These are phyloP conservation scores for Microcyclosporella mali DNA, from an alignment of 2,329 filamentous ascomycete genomes.

Conservation along the genomic window DNA sequence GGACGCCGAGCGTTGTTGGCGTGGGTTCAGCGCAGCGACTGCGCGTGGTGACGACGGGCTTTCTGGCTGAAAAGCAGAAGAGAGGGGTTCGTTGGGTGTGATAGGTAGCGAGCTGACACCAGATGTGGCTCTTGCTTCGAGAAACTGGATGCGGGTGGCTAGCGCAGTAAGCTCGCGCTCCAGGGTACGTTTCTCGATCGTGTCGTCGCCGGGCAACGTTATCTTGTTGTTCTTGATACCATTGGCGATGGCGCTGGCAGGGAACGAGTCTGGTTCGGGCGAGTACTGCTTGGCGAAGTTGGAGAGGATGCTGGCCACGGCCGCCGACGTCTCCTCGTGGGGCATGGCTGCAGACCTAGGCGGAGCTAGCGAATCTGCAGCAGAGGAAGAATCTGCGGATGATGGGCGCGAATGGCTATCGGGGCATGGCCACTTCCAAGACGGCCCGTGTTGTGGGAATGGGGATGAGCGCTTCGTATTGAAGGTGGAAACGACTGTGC, in stretches of 20 bases:
- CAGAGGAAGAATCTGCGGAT: slow-evolving; percentile 14
- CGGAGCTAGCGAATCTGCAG: slow-evolving; percentile 10
- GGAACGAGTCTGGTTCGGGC: slow-evolving; percentile 41
- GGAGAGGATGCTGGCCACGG: slow-evolving; percentile 37
- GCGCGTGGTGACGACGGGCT: slow-evolving; percentile 34
- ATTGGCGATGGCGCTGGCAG: slow-evolving; percentile 44
- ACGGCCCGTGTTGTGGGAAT: slow-evolving; percentile 8
- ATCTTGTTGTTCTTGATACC: slow-evolving; percentile 50
- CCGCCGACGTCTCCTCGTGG: slow-evolving; percentile 30
- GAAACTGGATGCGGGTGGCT: slow-evolving; percentile 67
- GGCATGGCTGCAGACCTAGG: slow-evolving; percentile 18
- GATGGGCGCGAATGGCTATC: slow-evolving; percentile 6
- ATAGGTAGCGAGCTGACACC: slow-evolving; percentile 55
- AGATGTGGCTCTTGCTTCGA: slow-evolving; percentile 68
- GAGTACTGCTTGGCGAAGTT: slow-evolving; percentile 46
- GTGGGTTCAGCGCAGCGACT: slow-evolving; percentile 21
- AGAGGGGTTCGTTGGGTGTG: slow-evolving; percentile 65
- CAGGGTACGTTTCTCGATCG: slow-evolving; percentile 67
- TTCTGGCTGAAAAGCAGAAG: slow-evolving; percentile 53
- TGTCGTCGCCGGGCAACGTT: slow-evolving; percentile 70
- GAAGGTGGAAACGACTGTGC: slow-evolving; percentile 10
- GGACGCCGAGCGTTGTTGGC: slow-evolving; percentile 32
- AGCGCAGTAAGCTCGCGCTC: slow-evolving; percentile 79
- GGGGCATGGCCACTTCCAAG: slow-evolving; percentile 10
- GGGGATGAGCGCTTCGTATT: slow-evolving; percentile 18